Evolutionary conservation across 176 grass and related monocot genomes (phyloP).

Genomic region (Bolboschoenus planiculmis): DNA sequence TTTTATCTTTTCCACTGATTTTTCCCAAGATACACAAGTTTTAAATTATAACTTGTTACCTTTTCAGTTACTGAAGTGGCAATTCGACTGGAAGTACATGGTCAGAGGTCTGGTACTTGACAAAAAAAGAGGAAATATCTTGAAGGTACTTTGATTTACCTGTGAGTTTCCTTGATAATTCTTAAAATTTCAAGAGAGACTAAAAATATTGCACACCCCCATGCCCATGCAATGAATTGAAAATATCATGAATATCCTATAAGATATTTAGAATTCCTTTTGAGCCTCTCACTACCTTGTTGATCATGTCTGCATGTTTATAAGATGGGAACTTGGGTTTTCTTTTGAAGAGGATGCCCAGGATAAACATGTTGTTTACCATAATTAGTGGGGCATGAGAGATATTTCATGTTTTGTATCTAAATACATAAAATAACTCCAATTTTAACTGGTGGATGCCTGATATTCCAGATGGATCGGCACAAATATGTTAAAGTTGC

Average conservation of each 20-base stretch:
- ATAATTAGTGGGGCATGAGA: background rate
- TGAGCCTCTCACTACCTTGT: background rate
- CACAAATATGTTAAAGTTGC: constrained; percentile 99
- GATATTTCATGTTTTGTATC: background rate
- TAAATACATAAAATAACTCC: constrained; percentile 9
- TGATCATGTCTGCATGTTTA: background rate
- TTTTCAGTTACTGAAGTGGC: constrained; percentile 73
- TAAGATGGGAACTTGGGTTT: background rate
- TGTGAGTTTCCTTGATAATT: background rate
- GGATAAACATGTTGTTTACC: background rate
- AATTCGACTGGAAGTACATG: constrained; percentile 99
- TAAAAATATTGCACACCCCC: background rate
- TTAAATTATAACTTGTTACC: constrained; percentile 29
- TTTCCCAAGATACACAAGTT: background rate
- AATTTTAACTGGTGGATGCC: constrained; percentile 22
- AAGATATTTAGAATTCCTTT: background rate
- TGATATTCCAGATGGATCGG: constrained; percentile 80
- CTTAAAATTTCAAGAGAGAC: background rate
- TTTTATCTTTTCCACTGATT: background rate
- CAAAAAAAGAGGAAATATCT: constrained; percentile 98
- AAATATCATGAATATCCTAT: background rate
- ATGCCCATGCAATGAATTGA: background rate
- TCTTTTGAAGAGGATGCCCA: background rate
- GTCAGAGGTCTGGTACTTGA: constrained; percentile 95
- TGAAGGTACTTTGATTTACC: constrained; percentile 51